A percentile compares a stretch with the other conserved stretches of the same genome.
phyloP scores from a whole-genome alignment of 2,329 filamentous ascomycete genomes.

The Penicillium nordicum region DNA sequence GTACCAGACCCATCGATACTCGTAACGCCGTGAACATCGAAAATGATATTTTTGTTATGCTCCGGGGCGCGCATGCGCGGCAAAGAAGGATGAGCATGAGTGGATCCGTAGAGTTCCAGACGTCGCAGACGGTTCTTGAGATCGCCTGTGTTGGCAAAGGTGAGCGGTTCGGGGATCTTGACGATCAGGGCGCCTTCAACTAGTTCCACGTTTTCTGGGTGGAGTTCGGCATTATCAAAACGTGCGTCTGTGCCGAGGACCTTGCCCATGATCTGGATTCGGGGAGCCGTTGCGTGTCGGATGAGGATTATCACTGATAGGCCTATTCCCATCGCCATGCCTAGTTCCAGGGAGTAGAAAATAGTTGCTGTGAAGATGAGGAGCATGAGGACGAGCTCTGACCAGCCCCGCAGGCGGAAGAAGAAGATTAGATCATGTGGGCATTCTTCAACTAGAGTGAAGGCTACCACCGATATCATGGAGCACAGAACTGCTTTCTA shows the following conservation, averaged over 20 bases:
- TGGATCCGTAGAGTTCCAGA: constrained; percentile 87
- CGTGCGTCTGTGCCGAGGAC: constrained; percentile 71
- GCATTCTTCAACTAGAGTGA: constrained; percentile 90
- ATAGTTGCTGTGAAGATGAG: constrained; percentile 89
- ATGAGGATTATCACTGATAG: constrained; percentile 87
- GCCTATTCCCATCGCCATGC: constrained; percentile 90
- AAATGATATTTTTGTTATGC: constrained; percentile 87
- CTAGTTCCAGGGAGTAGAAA: constrained; percentile 89
- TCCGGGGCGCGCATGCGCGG: constrained; percentile 74
- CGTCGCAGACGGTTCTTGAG: constrained; percentile 78
- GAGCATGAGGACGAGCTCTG: constrained; percentile 79
- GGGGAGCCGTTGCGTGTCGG: constrained; percentile 81
- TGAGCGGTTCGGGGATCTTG: constrained; percentile 94
- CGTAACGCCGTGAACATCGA: constrained; percentile 97
- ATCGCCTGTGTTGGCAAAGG: constrained; percentile 94
- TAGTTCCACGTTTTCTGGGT: constrained; percentile 74
- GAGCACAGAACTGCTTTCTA: constrained; percentile 90
- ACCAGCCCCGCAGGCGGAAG: constrained; percentile 76
- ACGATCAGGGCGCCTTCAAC: constrained; percentile 91
- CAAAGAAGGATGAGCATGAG: constrained; percentile 77
- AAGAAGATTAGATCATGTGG: constrained; percentile 93
- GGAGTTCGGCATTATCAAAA: constrained; percentile 79
- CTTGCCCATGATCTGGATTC: constrained; percentile 93
- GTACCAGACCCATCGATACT: constrained; percentile 89
- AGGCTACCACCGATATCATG: constrained; percentile 94